Evolutionary conservation across 441 rosid species (phyloP).

Genomic region (Populus hybrid): DNA sequence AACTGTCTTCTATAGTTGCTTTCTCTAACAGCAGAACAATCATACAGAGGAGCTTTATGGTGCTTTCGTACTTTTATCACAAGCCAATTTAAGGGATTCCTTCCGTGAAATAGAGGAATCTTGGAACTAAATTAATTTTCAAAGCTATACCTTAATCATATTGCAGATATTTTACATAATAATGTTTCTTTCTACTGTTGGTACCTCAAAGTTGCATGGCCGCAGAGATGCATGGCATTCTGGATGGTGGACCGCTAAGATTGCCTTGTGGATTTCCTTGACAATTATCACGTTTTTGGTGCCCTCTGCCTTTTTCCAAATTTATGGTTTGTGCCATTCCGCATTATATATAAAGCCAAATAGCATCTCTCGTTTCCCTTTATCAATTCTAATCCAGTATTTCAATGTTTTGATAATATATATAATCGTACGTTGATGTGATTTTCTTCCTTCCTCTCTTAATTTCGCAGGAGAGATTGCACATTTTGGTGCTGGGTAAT

Average conservation of each 20-base stretch:
- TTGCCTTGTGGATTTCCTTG: slow-evolving; percentile 57
- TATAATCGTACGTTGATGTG: neutral
- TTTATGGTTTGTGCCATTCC: slow-evolving; percentile 61
- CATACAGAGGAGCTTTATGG: neutral
- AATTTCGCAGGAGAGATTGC: slow-evolving; percentile 81
- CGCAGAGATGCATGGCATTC: slow-evolving; percentile 88
- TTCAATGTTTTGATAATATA: neutral
- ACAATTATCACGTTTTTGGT: slow-evolving; percentile 61
- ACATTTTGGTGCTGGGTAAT: slow-evolving; percentile 98
- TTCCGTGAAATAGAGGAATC: neutral
- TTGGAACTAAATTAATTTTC: neutral
- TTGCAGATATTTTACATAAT: slow-evolving; percentile 61
- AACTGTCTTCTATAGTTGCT: neutral
- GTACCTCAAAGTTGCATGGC: slow-evolving; percentile 55
- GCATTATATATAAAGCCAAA: neutral
- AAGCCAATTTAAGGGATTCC: neutral
- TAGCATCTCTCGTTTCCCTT: slow-evolving; percentile 6
- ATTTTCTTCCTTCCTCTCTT: slow-evolving; percentile 3
- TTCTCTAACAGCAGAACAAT: neutral
- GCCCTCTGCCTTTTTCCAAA: slow-evolving; percentile 61
- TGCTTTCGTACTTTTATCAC: neutral
- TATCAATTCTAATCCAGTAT: neutral
- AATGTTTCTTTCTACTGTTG: slow-evolving; percentile 76
- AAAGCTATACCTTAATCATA: slow-evolving; percentile 35
- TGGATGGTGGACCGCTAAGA: slow-evolving; percentile 90